Percentiles rank a stretch among this genome's conserved stretches.
phyloP scores from a whole-genome alignment of 345 rosid genomes.

The Xanthoceras sorbifolium region DNA sequence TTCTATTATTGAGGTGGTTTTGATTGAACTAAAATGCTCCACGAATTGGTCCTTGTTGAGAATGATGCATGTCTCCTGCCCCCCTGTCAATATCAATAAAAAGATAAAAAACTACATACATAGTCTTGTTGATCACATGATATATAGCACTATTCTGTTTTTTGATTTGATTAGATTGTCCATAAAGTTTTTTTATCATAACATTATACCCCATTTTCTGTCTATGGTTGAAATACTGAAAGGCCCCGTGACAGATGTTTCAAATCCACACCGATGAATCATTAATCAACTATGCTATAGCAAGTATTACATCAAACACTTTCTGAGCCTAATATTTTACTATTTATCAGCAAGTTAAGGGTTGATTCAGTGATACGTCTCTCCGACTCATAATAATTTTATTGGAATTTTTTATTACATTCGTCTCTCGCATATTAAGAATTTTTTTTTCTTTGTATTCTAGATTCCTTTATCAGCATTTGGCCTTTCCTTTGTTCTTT shows the following conservation, averaged over 20 bases:
- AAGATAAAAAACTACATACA: constrained; percentile 21
- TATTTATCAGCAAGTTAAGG: too few species aligned
- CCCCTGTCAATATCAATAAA: not conserved
- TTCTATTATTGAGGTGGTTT: constrained; percentile 28
- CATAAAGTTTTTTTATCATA: constrained; percentile 33
- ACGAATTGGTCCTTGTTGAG: not conserved
- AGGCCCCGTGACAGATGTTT: too few species aligned
- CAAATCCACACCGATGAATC: too few species aligned
- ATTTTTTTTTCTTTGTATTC: constrained; percentile 4
- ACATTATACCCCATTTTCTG: constrained; percentile 10
- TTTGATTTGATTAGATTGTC: constrained; percentile 36
- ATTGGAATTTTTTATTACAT: too few species aligned
- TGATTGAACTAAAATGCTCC: constrained; percentile 19
- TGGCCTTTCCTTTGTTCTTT: constrained; percentile 30
- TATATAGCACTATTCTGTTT: constrained; percentile 14
- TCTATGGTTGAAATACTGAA: not conserved
- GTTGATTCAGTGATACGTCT: too few species aligned
- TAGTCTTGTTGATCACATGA: constrained; percentile 17
- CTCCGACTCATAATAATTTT: too few species aligned
- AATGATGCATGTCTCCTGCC: constrained; percentile 10
- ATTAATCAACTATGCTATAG: not conserved
- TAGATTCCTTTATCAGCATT: too few species aligned
- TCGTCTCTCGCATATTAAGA: too few species aligned
- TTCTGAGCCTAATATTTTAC: not conserved
- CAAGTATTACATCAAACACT: too few species aligned